Base-by-base conservation (phyloP, 106 monocot species). In the Narthecium ossifragum region DNA sequence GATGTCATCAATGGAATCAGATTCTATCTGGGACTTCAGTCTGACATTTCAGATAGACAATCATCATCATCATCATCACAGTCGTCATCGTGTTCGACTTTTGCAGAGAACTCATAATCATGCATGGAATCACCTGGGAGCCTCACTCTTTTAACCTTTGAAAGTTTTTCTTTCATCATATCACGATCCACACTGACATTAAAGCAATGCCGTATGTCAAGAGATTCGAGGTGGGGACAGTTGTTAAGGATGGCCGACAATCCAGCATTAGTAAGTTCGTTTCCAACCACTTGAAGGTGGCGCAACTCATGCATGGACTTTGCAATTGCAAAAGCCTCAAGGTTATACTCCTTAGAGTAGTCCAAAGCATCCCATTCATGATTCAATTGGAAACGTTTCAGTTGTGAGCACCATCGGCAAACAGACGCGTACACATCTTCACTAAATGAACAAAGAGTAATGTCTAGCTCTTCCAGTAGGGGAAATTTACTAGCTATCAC, bases 241-340 rank as follows among this genome's bases (percentile, higher is more conserved):
- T n/a, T 20, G 26, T 64, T 47, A 53, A 64, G 51, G 17, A 64
- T 64, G 49, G 64, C 64, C 12, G 26, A 18, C 11, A 64, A 8
- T 4, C 64, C 64, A 13, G 13, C 52, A 38, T 64, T 52, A 29
- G 64, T 46, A 3, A 52, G 13, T 1, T 30, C 14, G 51, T 64
- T 38, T 5, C 23, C 51, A 53, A 64, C 25, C 14, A 52, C 12
- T 14, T 64, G 51, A 13, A 52, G 34, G 2, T 64, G 36, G 1
- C 23, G 50, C 15, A 64, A 26, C 14, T 53, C 6, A 17, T 27
- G 64, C 64, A 64, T 51, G 9, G 18, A 36, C 1, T n/a, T n/a
- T n/a, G n/a, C n/a, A n/a, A n/a, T n/a, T 50, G 31, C 31, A 7
- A 63, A 18, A 3, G 62, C 62, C 28, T n/a, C 31, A 26, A 49